A percentile compares a stretch with the other conserved stretches of the same genome.
These are phyloP conservation scores for Starmerella floris DNA, from an alignment of 805 yeast genomes.

Conservation along the genomic window DNA sequence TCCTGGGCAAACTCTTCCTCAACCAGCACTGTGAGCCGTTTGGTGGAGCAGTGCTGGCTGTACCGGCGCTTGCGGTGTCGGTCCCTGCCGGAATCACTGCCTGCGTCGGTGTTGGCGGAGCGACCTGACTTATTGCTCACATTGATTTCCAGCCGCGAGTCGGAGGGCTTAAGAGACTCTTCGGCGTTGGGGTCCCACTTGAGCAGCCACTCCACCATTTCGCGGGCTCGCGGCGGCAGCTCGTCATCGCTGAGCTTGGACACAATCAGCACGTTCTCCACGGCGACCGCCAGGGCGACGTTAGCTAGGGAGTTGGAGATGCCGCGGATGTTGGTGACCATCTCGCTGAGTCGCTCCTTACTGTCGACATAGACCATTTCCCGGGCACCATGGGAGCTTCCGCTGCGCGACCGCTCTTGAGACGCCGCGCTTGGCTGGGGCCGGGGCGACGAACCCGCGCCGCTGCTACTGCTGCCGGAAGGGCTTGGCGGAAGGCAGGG, in stretches of 20 bases:
- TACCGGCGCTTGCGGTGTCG: background rate
- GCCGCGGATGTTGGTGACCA: slow-evolving; percentile 24
- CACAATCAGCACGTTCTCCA: slow-evolving; percentile 18
- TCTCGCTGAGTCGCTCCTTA: slow-evolving; percentile 23
- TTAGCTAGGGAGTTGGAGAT: slow-evolving; percentile 22
- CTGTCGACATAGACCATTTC: slow-evolving; percentile 23
- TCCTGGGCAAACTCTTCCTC: slow-evolving; percentile 54
- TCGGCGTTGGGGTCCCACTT: slow-evolving; percentile 10
- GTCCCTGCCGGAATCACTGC: background rate
- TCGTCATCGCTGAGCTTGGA: slow-evolving; percentile 22
- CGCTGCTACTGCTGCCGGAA: background rate
- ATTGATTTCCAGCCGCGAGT: slow-evolving; percentile 3
- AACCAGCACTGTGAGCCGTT: slow-evolving; percentile 45
- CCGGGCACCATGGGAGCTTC: slow-evolving; percentile 19
- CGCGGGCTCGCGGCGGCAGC: slow-evolving; percentile 16
- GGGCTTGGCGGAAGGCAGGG: background rate
- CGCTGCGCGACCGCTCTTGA: slow-evolving; percentile 11
- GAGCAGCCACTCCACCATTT: slow-evolving; percentile 21
- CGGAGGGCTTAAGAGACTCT: background rate
- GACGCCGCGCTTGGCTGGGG: slow-evolving; percentile 1
- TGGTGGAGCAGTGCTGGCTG: slow-evolving; percentile 7
- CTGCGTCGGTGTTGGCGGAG: background rate
- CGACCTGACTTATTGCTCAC: background rate
- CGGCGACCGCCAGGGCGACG: slow-evolving; percentile 21
- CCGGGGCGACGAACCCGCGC: background rate